These are phyloP conservation scores for Sanguinoderma infundibulare DNA, from an alignment of 1,284 basidiomycete species.

Conservation along the genomic window DNA sequence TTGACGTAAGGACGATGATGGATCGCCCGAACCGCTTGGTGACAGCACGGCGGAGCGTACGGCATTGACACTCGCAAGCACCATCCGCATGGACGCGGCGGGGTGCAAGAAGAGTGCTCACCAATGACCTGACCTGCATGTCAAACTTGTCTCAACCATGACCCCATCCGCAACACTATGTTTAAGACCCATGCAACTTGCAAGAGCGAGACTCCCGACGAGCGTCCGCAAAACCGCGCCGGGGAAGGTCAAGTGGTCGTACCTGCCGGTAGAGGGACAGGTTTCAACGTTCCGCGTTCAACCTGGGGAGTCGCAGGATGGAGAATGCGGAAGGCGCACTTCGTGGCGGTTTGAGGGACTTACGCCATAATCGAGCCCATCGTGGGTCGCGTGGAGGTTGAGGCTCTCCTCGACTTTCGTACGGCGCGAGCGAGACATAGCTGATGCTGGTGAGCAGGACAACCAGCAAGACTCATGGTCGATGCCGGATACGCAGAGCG, in stretches of 20 bases:
- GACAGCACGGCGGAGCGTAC: conserved; percentile 66
- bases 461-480: conserved; percentile 45
- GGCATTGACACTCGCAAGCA: conserved; percentile 73
- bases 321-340: conserved; percentile 45
- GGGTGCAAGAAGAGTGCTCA: conserved; percentile 29
- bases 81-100: conserved; percentile 60
- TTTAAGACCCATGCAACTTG: conserved; percentile 61
- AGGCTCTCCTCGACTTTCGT: conserved; percentile 98
- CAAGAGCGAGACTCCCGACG: conserved; percentile 70
- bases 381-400: conserved; percentile 91
- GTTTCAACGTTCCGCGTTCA: neutral
- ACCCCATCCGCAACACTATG: conserved; percentile 48
- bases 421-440: conserved; percentile 83
- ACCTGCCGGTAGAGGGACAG: conserved; percentile 48
- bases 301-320: neutral
- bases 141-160: conserved; percentile 55
- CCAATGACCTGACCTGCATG: conserved; percentile 63
- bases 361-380: conserved; percentile 82
- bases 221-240: conserved; percentile 92
- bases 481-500: too few relatives aligned
- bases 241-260: conserved; percentile 90
- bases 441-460: conserved; percentile 60
- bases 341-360: conserved; percentile 45
- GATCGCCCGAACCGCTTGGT: conserved; percentile 64
- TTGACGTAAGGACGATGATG: conserved; percentile 72